Evolutionary conservation across 345 rosid species (phyloP).

Genomic region (Hypericum androsaemum): DNA sequence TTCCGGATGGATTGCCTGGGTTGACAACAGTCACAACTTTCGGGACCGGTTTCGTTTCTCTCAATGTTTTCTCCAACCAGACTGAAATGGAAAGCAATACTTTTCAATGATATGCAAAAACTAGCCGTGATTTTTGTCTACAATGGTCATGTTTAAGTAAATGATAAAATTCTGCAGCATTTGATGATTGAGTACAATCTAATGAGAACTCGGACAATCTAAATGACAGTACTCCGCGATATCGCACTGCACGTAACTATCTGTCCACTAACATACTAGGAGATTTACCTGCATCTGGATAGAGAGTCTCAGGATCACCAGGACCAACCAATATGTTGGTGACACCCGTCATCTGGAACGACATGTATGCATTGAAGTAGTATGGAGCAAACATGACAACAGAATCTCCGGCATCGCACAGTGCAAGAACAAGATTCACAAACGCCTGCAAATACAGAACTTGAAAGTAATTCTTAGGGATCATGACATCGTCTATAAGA

Average conservation of each 20-base stretch:
- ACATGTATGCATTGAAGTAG: slow-evolving; percentile 95
- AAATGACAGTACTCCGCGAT: no score
- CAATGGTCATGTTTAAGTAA: no score
- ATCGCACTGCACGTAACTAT: no score
- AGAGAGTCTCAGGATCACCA: slow-evolving; percentile 50
- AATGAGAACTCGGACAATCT: no score
- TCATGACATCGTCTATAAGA: neutral
- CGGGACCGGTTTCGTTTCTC: slow-evolving; percentile 64
- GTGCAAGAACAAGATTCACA: slow-evolving; percentile 71
- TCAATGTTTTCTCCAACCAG: slow-evolving; percentile 68
- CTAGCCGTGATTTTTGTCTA: no score
- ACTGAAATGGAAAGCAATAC: slow-evolving; percentile 35
- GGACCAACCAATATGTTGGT: slow-evolving; percentile 84
- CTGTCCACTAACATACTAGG: no score
- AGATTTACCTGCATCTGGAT: slow-evolving; percentile 77
- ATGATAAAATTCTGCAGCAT: no score
- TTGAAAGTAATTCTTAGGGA: no score
- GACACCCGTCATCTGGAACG: slow-evolving; percentile 97
- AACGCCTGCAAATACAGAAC: slow-evolving; percentile 51
- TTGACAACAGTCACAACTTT: slow-evolving; percentile 90
- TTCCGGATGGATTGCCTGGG: slow-evolving; percentile 93
- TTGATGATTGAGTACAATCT: no score
- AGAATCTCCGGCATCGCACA: slow-evolving; percentile 83
- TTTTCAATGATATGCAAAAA: slow-evolving; percentile 5
- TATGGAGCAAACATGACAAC: slow-evolving; percentile 96